Percentiles rank a stretch among this genome's conserved stretches.
phyloP scores from a whole-genome alignment of 208 protist genomes.

The Leishmania tarentolae region DNA sequence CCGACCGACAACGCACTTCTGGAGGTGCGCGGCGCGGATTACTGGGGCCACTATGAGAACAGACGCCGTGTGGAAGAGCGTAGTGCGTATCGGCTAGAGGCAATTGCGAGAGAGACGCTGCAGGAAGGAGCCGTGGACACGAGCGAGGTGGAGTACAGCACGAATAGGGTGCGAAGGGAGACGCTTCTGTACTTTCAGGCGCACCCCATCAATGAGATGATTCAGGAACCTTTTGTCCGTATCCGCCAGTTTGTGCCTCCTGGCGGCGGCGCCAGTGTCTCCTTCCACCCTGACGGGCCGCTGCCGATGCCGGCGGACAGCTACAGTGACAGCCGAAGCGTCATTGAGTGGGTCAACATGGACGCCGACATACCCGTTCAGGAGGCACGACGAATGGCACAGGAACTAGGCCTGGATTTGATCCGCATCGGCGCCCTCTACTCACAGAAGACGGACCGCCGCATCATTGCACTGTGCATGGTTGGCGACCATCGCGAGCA shows the following conservation, averaged over 20 bases:
- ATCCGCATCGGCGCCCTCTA: conserved; percentile 79
- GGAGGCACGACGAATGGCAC: conserved; percentile 78
- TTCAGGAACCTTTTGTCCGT: conserved; percentile 85
- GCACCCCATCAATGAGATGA: conserved; percentile 91
- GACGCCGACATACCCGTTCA: conserved; percentile 73
- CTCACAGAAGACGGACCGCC: conserved; percentile 69
- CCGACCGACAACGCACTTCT: conserved; percentile 49
- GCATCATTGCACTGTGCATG: conserved; percentile 75
- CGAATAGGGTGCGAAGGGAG: conserved; percentile 69
- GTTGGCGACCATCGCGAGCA: conserved; percentile 86
- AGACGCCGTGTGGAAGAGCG: conserved; percentile 53
- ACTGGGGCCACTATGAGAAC: conserved; percentile 60
- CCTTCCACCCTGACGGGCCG: conserved; percentile 35
- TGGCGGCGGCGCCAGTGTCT: conserved; percentile 30
- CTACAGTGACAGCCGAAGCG: neutral
- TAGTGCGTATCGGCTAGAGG: conserved; percentile 38
- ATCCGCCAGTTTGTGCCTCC: conserved; percentile 55
- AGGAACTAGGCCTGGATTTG: conserved; percentile 78
- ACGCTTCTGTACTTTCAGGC: conserved; percentile 85
- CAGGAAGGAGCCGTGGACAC: conserved; percentile 80
- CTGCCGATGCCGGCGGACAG: conserved; percentile 5
- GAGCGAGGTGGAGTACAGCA: conserved; percentile 67
- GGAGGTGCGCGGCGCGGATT: conserved; percentile 67
- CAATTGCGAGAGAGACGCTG: conserved; percentile 54
- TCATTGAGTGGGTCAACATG: conserved; percentile 44